These are phyloP conservation scores for Tilletiopsis washingtonensis DNA, from an alignment of 1,284 basidiomycete genomes.

Conservation along the genomic window DNA sequence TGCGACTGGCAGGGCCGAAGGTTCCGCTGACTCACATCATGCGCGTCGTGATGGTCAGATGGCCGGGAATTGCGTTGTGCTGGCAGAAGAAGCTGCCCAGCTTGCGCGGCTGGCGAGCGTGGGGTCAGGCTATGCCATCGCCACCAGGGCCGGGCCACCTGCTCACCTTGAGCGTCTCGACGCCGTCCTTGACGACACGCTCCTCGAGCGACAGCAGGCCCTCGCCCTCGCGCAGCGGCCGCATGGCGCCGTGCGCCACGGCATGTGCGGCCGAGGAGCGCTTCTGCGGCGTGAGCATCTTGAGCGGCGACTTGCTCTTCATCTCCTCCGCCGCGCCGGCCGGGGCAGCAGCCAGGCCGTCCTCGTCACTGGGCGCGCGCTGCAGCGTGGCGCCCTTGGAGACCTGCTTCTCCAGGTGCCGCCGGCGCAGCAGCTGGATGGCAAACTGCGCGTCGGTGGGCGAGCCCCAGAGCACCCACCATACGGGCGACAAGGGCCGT, in stretches of 20 bases:
- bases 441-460: conserved; percentile 46
- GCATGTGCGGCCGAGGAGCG: conserved; percentile 12
- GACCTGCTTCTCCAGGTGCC: conserved; percentile 16
- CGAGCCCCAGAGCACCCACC: conserved; percentile 44
- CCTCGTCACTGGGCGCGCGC: not conserved
- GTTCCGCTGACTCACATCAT: not conserved
- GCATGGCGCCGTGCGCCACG: conserved; percentile 8
- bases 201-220: conserved; percentile 17
- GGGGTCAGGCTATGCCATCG: not conserved
- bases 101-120: conserved; percentile 37
- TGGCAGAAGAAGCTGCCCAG: conserved; percentile 46
- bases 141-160: too few species aligned
- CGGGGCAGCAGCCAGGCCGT: not conserved
- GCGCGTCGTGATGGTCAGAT: conserved; percentile 36
- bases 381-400: not conserved
- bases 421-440: conserved; percentile 37
- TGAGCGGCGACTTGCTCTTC: not conserved
- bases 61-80: conserved; percentile 40
- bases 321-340: not conserved
- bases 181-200: conserved; percentile 16
- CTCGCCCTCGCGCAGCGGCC: conserved; percentile 3
- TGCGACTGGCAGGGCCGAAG: not conserved
- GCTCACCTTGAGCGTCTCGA: conserved; percentile 5
- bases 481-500: conserved; percentile 39
- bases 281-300: not conserved